Evolutionary conservation across 2,329 filamentous ascomycete species (phyloP).

Genomic region (Botrytis galanthina): DNA sequence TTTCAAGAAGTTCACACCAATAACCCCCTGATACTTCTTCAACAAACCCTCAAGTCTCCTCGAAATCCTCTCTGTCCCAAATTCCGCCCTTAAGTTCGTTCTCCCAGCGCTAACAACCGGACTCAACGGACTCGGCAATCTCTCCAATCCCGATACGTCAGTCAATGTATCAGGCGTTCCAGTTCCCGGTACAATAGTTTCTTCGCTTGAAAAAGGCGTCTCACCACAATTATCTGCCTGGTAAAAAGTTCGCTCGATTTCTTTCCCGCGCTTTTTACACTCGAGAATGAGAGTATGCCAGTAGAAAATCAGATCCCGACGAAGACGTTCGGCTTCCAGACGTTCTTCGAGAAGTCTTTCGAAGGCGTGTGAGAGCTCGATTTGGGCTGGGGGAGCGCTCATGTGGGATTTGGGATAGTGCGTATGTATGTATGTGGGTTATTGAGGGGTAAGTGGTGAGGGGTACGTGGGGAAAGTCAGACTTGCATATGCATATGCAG

Average conservation of each 20-base stretch:
- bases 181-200: constrained; percentile 4
- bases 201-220: constrained; percentile 12
- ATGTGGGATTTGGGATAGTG: background rate
- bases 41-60: background rate
- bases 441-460: background rate
- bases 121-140: background rate
- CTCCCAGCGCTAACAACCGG: background rate
- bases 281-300: constrained; percentile 14
- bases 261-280: background rate
- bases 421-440: background rate
- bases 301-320: constrained; percentile 6
- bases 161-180: background rate
- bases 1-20: background rate
- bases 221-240: constrained; percentile 6
- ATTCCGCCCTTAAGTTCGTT: background rate
- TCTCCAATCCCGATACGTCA: background rate
- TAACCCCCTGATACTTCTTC: constrained; percentile 3
- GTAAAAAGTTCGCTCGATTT: background rate
- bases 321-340: constrained; percentile 2
- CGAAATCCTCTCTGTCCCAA: background rate
- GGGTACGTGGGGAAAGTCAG: constrained; percentile 8
- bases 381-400: background rate
- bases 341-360: constrained; percentile 18
- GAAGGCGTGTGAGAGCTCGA: constrained; percentile 17
- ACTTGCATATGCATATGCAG: constrained; percentile 17